These are phyloP conservation scores for Hypoxylon fuscum DNA, from an alignment of 495 filamentous ascomycete genomes.

Conservation along the genomic window DNA sequence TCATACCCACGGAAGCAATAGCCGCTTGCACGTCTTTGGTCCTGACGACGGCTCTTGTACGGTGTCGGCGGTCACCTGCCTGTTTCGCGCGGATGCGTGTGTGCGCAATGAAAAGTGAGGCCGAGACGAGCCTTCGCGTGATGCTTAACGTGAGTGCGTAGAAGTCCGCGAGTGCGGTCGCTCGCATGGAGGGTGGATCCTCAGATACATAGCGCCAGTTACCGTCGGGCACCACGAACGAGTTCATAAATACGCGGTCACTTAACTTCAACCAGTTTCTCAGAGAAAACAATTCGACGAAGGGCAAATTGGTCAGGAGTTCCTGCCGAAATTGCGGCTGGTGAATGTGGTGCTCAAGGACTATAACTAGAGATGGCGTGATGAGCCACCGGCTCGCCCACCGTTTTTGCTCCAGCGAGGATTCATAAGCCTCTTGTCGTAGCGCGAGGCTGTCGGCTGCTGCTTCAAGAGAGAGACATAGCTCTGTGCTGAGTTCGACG, in stretches of 20 bases:
- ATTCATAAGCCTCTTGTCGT: conserved; percentile 66
- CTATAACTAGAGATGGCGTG: conserved; percentile 60
- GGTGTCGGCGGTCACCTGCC: conserved; percentile 40
- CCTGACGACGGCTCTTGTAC: conserved; percentile 54
- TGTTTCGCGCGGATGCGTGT: conserved; percentile 57
- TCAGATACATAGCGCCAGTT: conserved; percentile 70
- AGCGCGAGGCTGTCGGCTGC: conserved; percentile 69
- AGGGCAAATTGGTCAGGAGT: conserved; percentile 3
- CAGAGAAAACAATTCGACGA: conserved; percentile 64
- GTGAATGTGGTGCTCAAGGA: conserved; percentile 47
- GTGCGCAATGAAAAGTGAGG: conserved; percentile 72
- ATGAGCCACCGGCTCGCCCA: conserved; percentile 54
- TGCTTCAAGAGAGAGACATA: conserved; percentile 70
- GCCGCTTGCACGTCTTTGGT: conserved; percentile 73
- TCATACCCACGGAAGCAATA: conserved; percentile 62
- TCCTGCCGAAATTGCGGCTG: conserved; percentile 47
- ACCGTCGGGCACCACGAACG: conserved; percentile 59
- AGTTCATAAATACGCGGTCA: conserved; percentile 81
- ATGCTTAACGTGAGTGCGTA: conserved; percentile 71
- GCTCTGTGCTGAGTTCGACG: conserved; percentile 72
- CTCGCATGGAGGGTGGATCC: conserved; percentile 70
- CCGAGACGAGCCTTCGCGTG: conserved; percentile 73
- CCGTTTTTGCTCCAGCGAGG: conserved; percentile 59
- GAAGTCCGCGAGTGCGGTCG: conserved; percentile 76
- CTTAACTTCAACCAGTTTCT: conserved; percentile 72